These are phyloP conservation scores for Chaetomium fimeti DNA, from an alignment of 495 filamentous ascomycete species.

Conservation along the genomic window DNA sequence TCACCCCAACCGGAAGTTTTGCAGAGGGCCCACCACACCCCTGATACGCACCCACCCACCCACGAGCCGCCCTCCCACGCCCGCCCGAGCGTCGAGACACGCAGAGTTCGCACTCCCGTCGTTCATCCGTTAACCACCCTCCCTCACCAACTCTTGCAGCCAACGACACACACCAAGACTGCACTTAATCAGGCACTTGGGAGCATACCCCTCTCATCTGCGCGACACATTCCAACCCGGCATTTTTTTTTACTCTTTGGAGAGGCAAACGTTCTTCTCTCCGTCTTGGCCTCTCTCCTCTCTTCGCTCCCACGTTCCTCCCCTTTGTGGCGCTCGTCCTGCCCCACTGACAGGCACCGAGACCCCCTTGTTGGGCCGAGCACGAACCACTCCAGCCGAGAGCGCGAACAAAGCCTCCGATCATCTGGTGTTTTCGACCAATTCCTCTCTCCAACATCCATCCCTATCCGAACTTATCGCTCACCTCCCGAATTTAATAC, in stretches of 20 bases:
- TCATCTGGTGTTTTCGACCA: neutral
- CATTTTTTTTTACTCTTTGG: slow-evolving; percentile 1
- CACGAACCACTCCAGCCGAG: slow-evolving; percentile 13
- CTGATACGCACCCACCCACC: slow-evolving; percentile 20
- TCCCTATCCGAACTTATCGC: neutral
- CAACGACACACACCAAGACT: slow-evolving; percentile 14
- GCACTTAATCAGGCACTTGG: slow-evolving; percentile 17
- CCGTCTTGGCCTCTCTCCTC: neutral
- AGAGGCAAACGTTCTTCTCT: neutral
- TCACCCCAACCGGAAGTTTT: slow-evolving; percentile 31
- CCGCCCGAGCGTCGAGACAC: slow-evolving; percentile 22
- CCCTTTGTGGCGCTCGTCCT: slow-evolving; percentile 26
- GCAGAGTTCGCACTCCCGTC: slow-evolving; percentile 20
- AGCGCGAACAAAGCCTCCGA: slow-evolving; percentile 10
- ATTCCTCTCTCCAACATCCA: neutral
- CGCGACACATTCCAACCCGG: slow-evolving; percentile 4
- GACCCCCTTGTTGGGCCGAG: slow-evolving; percentile 7
- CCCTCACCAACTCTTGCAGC: neutral
- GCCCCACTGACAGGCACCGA: slow-evolving; percentile 10
- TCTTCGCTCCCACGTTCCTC: neutral
- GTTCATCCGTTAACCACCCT: slow-evolving; percentile 9
- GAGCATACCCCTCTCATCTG: slow-evolving; percentile 16
- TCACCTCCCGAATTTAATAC: neutral
- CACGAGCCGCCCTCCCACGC: slow-evolving; percentile 15
- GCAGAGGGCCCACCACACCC: slow-evolving; percentile 24